Base-by-base conservation (phyloP, 1,284 basidiomycete species). In the Tilletia walkeri region DNA sequence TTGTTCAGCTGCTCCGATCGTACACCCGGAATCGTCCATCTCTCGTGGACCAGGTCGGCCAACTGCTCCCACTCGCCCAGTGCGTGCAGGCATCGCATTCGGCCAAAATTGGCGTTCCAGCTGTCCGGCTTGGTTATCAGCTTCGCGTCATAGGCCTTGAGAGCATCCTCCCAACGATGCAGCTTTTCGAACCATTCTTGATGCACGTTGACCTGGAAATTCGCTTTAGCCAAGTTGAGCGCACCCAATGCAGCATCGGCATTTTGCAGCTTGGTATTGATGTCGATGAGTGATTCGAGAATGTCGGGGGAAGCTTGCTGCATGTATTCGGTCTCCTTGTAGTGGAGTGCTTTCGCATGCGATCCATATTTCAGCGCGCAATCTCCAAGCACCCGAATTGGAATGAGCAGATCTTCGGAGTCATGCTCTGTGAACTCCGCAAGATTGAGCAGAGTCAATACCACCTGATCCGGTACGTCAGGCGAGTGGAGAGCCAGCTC, bases 351-450 rank as follows among this genome's bases (percentile, higher is more conserved):
- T 84, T 99, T 99, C 14, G 96, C 96, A 79, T 95, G 97, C 0
- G 95, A 95, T 84, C 94, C 92, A 85, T 93, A 95, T 76, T 92
- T 92, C 85, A 93, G 89, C 0, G 96, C 77, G 80, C 95, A 94
- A 83, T 95, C 93, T 67, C 96, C 96, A 4, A 99, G 88, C 14
- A 92, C 92, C 67, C 92, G 89, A 75, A 95, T 91, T 78, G 97
- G 94, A 76, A 99, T 97, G 0, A 94, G 94, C 1, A 99, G 87
- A 0, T 93, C 89, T 83, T 97, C 97, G 84, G 99, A 96, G 84
- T 99, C 95, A 80, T 98, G 96, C 85, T 99, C 96, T 93, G 99
- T 97, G 84, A 99, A 99, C 84, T 99, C 96, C 7, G 95, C 94
- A n/a, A 99, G 87, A 84, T 95, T 95, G 72, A 99, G 88, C 39